These are phyloP conservation scores for Aspergillus viridinutans DNA, from an alignment of 2,329 filamentous ascomycete species.

Conservation along the genomic window DNA sequence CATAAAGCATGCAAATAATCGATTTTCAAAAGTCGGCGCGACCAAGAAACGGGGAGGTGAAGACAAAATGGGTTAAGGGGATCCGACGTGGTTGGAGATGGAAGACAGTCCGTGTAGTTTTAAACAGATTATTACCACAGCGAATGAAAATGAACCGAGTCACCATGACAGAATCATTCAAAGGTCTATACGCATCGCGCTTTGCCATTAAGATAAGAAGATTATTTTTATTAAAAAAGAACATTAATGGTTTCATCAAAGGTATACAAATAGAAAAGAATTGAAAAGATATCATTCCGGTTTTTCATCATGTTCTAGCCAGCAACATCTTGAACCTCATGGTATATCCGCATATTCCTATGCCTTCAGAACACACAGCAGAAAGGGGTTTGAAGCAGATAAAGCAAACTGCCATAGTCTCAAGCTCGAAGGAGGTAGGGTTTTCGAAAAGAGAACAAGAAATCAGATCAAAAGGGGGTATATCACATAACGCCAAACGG, in stretches of 20 bases:
- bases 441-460: slow-evolving; percentile 1
- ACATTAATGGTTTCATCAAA: neutral
- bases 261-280: neutral
- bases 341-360: neutral
- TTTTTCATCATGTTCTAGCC: neutral
- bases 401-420: neutral
- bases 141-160: too few species aligned
- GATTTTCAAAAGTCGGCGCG: neutral
- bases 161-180: neutral
- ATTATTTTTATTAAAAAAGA: neutral
- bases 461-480: slow-evolving; percentile 33
- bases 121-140: too few species aligned
- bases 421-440: neutral
- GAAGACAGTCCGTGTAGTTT: neutral
- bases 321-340: neutral
- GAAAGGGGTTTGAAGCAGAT: neutral
- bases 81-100: neutral
- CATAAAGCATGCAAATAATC: slow-evolving; percentile 1
- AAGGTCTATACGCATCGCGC: neutral
- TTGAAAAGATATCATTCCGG: neutral
- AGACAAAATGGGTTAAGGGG: neutral
- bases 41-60: neutral
- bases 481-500: slow-evolving; percentile 37
- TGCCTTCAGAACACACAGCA: neutral
- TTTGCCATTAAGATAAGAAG: neutral